Evolutionary conservation across 192 early-diverging fungal species (phyloP).

Genomic region (Endogone sp.): DNA sequence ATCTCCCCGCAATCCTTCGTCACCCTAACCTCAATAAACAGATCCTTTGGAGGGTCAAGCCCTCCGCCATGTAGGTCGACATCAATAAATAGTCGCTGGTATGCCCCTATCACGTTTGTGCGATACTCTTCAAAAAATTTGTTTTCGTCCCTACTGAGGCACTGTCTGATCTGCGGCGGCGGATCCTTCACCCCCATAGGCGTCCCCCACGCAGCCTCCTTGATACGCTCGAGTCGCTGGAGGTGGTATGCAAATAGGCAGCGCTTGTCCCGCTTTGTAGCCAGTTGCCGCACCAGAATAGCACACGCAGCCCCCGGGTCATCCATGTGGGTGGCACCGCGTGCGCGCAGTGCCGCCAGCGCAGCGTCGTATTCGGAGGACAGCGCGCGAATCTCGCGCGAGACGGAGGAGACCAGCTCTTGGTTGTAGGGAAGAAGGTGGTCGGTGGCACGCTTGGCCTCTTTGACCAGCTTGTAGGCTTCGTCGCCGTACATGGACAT

Average conservation of each 20-base stretch:
- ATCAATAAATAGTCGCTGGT: constrained; percentile 56
- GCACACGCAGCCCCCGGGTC: constrained; percentile 25
- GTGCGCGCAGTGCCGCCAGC: constrained; percentile 5
- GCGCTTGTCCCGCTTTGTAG: constrained; percentile 77
- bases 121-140: constrained; percentile 60
- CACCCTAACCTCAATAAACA: constrained; percentile 91
- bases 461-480: constrained; percentile 71
- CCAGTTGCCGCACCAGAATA: constrained; percentile 51
- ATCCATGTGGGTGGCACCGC: constrained; percentile 10
- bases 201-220: constrained; percentile 61
- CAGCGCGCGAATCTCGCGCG: constrained; percentile 71
- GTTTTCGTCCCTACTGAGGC: constrained; percentile 46
- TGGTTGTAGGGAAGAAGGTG: constrained; percentile 77
- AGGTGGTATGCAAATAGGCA: constrained; percentile 87
- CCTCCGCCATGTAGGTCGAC: constrained; percentile 75
- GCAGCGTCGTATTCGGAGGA: constrained; percentile 41
- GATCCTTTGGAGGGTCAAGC: constrained; percentile 81
- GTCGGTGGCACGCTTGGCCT: constrained; percentile 73
- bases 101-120: constrained; percentile 57
- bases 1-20: constrained; percentile 87
- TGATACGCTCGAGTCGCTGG: constrained; percentile 61
- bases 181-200: constrained; percentile 10
- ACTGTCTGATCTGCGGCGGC: background rate
- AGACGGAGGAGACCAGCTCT: constrained; percentile 72
- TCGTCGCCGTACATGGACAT: constrained; percentile 72